Conservation (phyloP, 192 early-diverging fungal genomes). For the Coemansia nantahalensis region DNA sequence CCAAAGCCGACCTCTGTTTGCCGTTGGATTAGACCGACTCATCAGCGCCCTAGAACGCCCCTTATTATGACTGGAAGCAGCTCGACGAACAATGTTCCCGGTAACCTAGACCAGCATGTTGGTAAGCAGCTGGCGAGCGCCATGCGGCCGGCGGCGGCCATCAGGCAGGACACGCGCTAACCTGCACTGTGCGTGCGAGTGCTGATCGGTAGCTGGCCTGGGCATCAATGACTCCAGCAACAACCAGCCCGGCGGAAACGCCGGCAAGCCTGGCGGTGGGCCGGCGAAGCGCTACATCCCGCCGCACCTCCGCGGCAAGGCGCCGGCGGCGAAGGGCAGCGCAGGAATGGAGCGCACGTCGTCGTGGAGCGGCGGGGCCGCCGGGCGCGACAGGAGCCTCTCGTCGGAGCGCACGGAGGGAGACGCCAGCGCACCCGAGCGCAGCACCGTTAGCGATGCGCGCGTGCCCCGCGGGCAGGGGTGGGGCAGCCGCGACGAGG, state of each 20-base stretch:
- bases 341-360: conserved; percentile 53
- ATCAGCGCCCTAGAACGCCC: neutral
- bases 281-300: conserved; percentile 61
- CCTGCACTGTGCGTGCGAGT: neutral
- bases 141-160: neutral
- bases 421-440: conserved; percentile 20
- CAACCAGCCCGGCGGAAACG: conserved; percentile 6
- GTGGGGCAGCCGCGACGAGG: conserved; percentile 29
- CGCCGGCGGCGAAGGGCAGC: conserved; percentile 46
- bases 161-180: neutral
- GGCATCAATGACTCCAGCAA: conserved; percentile 60
- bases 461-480: conserved; percentile 49
- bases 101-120: conserved; percentile 69
- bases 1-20: conserved; percentile 3
- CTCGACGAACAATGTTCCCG: conserved; percentile 60
- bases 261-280: conserved; percentile 7
- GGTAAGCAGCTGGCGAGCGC: conserved; percentile 50
- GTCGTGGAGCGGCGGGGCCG: conserved; percentile 52
- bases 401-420: conserved; percentile 26
- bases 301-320: conserved; percentile 62
- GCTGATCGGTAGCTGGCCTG: conserved; percentile 60
- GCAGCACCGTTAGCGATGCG: conserved; percentile 33
- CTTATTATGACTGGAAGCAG: conserved; percentile 51
- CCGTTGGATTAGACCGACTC: neutral
- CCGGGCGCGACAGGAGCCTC: conserved; percentile 47